phyloP scores from a whole-genome alignment of 2,329 filamentous ascomycete genomes.

The Byssothecium circinans region DNA sequence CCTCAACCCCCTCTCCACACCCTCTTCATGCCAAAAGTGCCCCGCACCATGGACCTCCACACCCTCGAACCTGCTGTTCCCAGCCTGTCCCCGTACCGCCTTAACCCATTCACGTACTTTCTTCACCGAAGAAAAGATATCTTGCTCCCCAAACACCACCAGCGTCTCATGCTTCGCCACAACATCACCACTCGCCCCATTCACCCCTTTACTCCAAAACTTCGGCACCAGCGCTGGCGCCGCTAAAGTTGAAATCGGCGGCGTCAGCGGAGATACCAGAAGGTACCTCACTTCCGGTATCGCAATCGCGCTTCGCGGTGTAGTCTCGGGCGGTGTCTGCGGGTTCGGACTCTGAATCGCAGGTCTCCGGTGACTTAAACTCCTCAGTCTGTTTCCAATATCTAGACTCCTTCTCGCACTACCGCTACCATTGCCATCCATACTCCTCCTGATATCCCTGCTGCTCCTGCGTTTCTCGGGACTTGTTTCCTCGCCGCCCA shows the following conservation, averaged over 20 bases:
- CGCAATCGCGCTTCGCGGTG: constrained; percentile 4
- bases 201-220: constrained; percentile 28
- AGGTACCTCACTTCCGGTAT: constrained; percentile 43
- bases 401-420: constrained; percentile 37
- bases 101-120: constrained; percentile 69
- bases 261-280: constrained; percentile 51
- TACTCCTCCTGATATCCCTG: constrained; percentile 41
- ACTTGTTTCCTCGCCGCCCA: constrained; percentile 54
- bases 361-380: constrained; percentile 29
- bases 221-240: constrained; percentile 35
- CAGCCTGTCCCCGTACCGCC: constrained; percentile 48
- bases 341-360: constrained; percentile 8
- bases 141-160: constrained; percentile 72
- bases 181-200: constrained; percentile 14
- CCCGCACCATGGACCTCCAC: constrained; percentile 53
- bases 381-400: constrained; percentile 26
- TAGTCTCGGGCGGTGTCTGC: constrained; percentile 8
- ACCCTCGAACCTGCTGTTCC: constrained; percentile 40
- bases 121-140: constrained; percentile 69
- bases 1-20: constrained; percentile 45
- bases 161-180: constrained; percentile 53
- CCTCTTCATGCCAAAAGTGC: constrained; percentile 54
- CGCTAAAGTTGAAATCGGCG: constrained; percentile 44
- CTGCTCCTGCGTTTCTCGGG: constrained; percentile 45
- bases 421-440: constrained; percentile 21